A percentile compares a stretch with the other conserved stretches of the same genome.
These are phyloP conservation scores for Lachancea quebecensis DNA, from an alignment of 805 yeast genomes.

Conservation along the genomic window DNA sequence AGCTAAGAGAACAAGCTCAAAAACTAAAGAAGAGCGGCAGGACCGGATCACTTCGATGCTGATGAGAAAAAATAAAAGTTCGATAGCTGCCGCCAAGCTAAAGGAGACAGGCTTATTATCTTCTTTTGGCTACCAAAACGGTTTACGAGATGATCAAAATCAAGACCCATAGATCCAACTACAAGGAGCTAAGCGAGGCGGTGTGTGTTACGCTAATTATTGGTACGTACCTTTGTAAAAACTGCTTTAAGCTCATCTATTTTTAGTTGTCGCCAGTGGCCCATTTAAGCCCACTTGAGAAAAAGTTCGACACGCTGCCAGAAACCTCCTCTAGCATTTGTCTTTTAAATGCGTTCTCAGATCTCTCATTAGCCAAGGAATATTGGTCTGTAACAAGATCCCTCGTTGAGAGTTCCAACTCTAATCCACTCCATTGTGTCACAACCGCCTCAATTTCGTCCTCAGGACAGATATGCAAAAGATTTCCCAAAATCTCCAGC, in stretches of 20 bases:
- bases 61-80: conserved; percentile 7
- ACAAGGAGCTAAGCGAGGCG: no score
- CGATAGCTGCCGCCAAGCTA: background rate
- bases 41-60: conserved; percentile 15
- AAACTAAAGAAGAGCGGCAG: conserved; percentile 5
- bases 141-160: no score
- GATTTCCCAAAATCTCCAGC: conserved; percentile 44
- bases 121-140: no score
- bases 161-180: no score
- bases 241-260: no score
- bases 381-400: conserved; percentile 22
- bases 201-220: no score
- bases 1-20: background rate
- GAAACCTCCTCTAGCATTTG: conserved; percentile 9
- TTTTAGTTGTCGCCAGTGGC: conserved; percentile 35
- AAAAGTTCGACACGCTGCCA: conserved; percentile 35
- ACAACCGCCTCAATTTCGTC: conserved; percentile 51
- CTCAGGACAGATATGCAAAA: conserved; percentile 45
- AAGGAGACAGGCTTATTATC: no score
- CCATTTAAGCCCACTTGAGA: conserved; percentile 47
- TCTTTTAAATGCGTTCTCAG: conserved; percentile 4
- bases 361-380: conserved; percentile 10
- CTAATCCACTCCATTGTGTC: conserved; percentile 56
- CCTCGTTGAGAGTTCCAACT: conserved; percentile 34
- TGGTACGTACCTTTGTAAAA: no score